Conservation (phyloP, 495 filamentous ascomycete genomes). For the Evernia prunastri region DNA sequence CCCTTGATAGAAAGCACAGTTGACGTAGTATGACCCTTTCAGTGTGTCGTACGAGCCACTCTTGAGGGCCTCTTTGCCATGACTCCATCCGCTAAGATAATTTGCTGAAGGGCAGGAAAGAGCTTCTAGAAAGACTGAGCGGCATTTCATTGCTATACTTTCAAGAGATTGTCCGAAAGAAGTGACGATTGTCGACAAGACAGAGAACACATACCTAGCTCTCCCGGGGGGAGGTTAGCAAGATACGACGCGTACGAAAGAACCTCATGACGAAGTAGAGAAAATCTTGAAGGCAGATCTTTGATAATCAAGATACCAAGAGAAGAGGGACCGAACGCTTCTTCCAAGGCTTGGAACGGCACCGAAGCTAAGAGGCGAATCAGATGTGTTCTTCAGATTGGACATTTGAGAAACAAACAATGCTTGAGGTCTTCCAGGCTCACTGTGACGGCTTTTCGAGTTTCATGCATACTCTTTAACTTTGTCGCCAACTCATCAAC, state of each 20-base stretch:
- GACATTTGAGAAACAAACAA: conserved; percentile 26
- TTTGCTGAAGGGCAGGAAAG: conserved; percentile 45
- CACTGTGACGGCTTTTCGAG: conserved; percentile 44
- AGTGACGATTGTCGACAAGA: not conserved
- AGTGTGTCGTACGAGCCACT: conserved; percentile 82
- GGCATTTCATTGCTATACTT: not conserved
- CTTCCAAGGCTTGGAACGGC: conserved; percentile 64
- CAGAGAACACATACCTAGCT: conserved; percentile 54
- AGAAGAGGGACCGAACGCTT: conserved; percentile 87
- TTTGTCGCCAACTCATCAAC: not conserved
- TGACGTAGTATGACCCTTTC: conserved; percentile 96
- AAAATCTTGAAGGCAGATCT: conserved; percentile 67
- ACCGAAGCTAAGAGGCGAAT: conserved; percentile 52
- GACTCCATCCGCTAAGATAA: conserved; percentile 67
- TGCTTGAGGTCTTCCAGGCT: conserved; percentile 46
- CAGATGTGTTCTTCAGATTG: conserved; percentile 23
- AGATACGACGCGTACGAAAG: conserved; percentile 86
- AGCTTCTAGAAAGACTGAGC: conserved; percentile 31
- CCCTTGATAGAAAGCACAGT: conserved; percentile 87
- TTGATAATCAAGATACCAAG: conserved; percentile 90
- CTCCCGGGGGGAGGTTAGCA: conserved; percentile 65
- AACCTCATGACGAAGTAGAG: conserved; percentile 58
- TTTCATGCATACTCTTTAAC: not conserved
- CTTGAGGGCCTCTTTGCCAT: conserved; percentile 76
- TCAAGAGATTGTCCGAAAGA: not conserved